Base-by-base conservation (phyloP, 2,329 filamentous ascomycete species). In the Sporothrix variecibatus region DNA sequence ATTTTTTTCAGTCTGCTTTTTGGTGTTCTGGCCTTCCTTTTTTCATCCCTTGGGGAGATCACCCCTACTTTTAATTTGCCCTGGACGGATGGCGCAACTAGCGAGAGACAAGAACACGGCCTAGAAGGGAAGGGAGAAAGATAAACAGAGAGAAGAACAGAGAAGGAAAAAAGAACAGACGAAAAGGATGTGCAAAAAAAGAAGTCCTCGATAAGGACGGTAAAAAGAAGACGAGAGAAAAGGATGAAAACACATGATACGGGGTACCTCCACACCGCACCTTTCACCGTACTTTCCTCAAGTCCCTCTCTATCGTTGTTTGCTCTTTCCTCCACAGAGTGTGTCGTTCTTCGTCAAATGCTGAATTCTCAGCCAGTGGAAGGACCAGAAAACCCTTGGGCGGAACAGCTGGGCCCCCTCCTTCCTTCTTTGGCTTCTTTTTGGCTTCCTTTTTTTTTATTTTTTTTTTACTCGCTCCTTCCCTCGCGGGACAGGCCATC, bases 1-100 rank as follows among this genome's bases (percentile, higher is more conserved):
- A 11, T 49, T 3, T 67, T 53, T 65, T 64, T 23, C 15, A 17
- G 20, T 60, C 2, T 65, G 26, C 58, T 67, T 28, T 40, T 15
- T 51, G 43, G 34, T 43, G 3, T 8, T 9, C 38, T 56, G 23
- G 12, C 31, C 15, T 15, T 62, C 70, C 23, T 71, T n/a, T 51
- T 71, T 43, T 46, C 28, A 56, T 58, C 68, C 58, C 49, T 60
- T 46, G 17, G 60, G 51, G 26, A 38, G 72, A 73, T 68, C 60
- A 31, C 31, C 51, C 31, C 34, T 68, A 3, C 17, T 23, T 73
- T 23, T 69, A 58, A 73, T 58, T 60, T 58, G 20, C 46, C 62
- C 64, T 15, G 11, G n/a, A 60, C 62, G 23, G 38, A 68, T 69
- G 31, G 72, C 49, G 40, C 34, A 46, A 69, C 60, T 40, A 60